phyloP scores from a whole-genome alignment of 2,329 filamentous ascomycete species.

The Ceratocystis alfenasii region DNA sequence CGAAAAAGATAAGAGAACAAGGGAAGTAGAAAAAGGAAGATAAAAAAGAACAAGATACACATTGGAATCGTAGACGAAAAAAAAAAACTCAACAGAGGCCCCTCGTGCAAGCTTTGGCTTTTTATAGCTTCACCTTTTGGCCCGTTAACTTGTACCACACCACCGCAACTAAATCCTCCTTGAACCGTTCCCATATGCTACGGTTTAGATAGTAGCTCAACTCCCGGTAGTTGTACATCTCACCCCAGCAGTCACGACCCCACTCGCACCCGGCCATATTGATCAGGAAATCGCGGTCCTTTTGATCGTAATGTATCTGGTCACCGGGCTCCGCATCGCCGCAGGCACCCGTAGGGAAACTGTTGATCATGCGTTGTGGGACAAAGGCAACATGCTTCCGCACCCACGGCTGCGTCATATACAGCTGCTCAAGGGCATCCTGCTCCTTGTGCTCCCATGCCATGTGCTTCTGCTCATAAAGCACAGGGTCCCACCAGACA shows the following conservation, averaged over 20 bases:
- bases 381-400: conserved; percentile 80
- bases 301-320: conserved; percentile 72
- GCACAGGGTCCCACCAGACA: conserved; percentile 96
- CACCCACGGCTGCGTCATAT: conserved; percentile 84
- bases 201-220: conserved; percentile 84
- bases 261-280: conserved; percentile 98
- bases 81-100: conserved; percentile 5
- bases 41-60: conserved; percentile 18
- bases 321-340: conserved; percentile 59
- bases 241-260: conserved; percentile 93
- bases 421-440: conserved; percentile 85
- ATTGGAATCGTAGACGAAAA: conserved; percentile 22
- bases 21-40: conserved; percentile 10
- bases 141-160: conserved; percentile 54
- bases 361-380: conserved; percentile 84
- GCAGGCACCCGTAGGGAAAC: conserved; percentile 84
- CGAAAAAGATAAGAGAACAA: conserved; percentile 6
- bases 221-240: conserved; percentile 92
- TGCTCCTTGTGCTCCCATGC: conserved; percentile 99
- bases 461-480: conserved; percentile 98
- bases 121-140: conserved; percentile 45
- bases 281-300: conserved; percentile 82
- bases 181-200: conserved; percentile 64
- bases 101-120: too few relatives aligned
- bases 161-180: conserved; percentile 51